Percentiles rank a stretch among this genome's conserved stretches.
phyloP scores from a whole-genome alignment of 345 rosid genomes.

The Balakata baccata region DNA sequence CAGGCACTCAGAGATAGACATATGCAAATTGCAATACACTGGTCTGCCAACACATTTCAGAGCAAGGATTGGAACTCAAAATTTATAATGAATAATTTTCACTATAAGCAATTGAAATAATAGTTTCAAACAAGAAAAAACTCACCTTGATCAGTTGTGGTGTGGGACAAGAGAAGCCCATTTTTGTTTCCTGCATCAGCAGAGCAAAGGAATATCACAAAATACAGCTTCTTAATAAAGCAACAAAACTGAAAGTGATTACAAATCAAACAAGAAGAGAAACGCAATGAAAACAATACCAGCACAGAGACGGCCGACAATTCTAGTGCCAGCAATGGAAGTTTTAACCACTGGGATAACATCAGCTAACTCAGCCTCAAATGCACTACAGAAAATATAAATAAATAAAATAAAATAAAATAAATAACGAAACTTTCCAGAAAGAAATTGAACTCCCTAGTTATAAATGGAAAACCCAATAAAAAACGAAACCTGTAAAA shows the following conservation, averaged over 20 bases:
- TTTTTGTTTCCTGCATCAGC: conserved; percentile 72
- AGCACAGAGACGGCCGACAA: conserved; percentile 86
- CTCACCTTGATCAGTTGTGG: conserved; percentile 92
- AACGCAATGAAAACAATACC: conserved; percentile 37
- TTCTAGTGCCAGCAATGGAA: conserved; percentile 76
- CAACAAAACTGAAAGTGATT: not conserved
- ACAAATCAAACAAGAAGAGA: too few relatives aligned
- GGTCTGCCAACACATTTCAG: not conserved
- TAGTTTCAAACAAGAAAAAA: not conserved
- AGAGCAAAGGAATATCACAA: not conserved
- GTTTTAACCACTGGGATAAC: conserved; percentile 88
- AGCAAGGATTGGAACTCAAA: not conserved
- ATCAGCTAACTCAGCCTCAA: conserved; percentile 83
- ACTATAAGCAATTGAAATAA: not conserved
- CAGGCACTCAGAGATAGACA: not conserved
- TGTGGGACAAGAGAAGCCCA: conserved; percentile 93
- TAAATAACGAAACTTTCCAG: too few relatives aligned
- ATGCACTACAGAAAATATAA: conserved; percentile 39
- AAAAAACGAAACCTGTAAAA: conserved; percentile 61
- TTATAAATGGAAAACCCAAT: too few relatives aligned
- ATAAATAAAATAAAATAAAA: too few relatives aligned
- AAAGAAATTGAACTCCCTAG: too few relatives aligned
- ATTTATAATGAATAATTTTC: not conserved
- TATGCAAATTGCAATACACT: not conserved
- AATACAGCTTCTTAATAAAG: not conserved